Evolutionary conservation across 2,329 filamentous ascomycete genomes (phyloP), one percentile per base, ranked within the genome.

Genomic region (Ophiocordyceps camponoti-leonardi): DNA sequence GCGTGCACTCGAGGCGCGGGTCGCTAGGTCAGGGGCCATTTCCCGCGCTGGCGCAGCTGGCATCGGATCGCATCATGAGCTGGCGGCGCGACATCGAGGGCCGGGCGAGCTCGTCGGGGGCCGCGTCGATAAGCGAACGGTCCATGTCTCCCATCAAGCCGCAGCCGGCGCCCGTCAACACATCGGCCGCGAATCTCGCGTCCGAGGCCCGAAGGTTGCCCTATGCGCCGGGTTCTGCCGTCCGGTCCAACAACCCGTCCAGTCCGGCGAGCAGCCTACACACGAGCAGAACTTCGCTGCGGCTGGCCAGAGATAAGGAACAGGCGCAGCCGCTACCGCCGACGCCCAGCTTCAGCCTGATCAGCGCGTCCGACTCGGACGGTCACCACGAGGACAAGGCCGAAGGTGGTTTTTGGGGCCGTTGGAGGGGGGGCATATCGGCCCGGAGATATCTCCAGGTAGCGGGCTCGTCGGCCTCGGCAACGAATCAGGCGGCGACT

Each of bases 61-160:
- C 61, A 1, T 68, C 81, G 1, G 90, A 96, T 50, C 76, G 85
- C 16, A 95, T 95, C 51, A 72, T 93, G 51, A 83, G 78, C 44
- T 98, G 90, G 90, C 78, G 88, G 4, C 86, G 93, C 46, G 72
- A 71, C 19, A 67, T 79, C 13, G 72, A 75, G 42, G 63, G 60
- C 12, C 60, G 66, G 16, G 59, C 62, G 1, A 60, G 58, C 43
- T 62, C 63, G 23, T 58, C 65, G 22, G 57, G 58, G 26, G 65
- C 65, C 1, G 59, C 68, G 0, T 56, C 61, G 5, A 60, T 65
- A n/a, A 73, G 64, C 46, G 71, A 75, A 49, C 67, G 75, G 12
- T 79, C 75, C 3, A 53, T 72, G 3, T 79, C 75, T 3, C 76
- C 77, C 0, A 66, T 53, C 43, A 76, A 73, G 49, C 51, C 60